Conservation (phyloP, 495 filamentous ascomycete genomes). For the Aspergillus conjunctus region DNA sequence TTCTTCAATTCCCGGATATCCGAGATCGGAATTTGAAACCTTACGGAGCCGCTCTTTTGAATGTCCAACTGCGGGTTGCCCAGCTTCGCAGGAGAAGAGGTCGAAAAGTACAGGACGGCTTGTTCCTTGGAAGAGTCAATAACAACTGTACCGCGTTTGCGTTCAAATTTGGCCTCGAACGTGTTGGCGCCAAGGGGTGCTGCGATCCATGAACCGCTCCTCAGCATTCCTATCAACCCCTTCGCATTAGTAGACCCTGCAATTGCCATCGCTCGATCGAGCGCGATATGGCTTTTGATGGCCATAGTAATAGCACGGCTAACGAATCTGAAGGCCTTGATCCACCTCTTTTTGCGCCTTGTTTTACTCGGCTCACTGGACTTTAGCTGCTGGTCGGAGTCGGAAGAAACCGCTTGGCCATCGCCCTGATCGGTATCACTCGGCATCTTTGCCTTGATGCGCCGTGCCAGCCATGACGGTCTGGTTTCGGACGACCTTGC, state of each 20-base stretch:
- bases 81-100: constrained; percentile 42
- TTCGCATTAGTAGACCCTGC: constrained; percentile 64
- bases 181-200: constrained; percentile 63
- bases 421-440: neutral
- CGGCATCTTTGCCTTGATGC: constrained; percentile 25
- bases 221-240: constrained; percentile 70
- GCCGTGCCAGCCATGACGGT: constrained; percentile 48
- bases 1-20: constrained; percentile 74
- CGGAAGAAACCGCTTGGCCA: constrained; percentile 1
- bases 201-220: constrained; percentile 39
- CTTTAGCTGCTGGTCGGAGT: constrained; percentile 1
- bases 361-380: constrained; percentile 7
- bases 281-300: constrained; percentile 66
- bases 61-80: constrained; percentile 49
- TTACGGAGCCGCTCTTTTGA: constrained; percentile 41
- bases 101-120: constrained; percentile 45
- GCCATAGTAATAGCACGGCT: constrained; percentile 66
- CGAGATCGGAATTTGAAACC: constrained; percentile 53
- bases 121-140: constrained; percentile 59
- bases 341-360: constrained; percentile 10
- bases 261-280: constrained; percentile 67
- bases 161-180: constrained; percentile 72
- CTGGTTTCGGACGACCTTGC: constrained; percentile 59
- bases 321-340: constrained; percentile 63
- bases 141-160: constrained; percentile 71